phyloP scores from a whole-genome alignment of 305 asterid species.

The Fraxinus floribunda region DNA sequence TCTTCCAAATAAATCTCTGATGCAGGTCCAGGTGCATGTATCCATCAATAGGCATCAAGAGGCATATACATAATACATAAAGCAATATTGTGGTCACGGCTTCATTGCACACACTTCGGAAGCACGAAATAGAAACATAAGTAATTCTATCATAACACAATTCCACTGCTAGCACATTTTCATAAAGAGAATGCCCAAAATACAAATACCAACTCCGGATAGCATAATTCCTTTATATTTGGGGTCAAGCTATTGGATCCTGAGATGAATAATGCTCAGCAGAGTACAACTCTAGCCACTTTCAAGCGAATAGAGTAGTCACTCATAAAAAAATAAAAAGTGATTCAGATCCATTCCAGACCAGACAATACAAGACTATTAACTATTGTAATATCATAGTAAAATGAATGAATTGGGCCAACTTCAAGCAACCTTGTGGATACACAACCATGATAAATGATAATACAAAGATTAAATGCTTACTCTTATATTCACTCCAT shows the following conservation, averaged over 20 bases:
- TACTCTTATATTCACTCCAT: constrained; percentile 92
- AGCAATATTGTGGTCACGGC: neutral
- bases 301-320: neutral
- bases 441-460: constrained; percentile 3
- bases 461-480: constrained; percentile 24
- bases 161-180: neutral
- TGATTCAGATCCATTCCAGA: neutral
- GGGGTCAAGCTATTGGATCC: neutral
- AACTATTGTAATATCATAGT: neutral
- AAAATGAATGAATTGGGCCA: neutral
- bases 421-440: constrained; percentile 11
- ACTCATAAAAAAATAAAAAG: neutral
- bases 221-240: constrained; percentile 3
- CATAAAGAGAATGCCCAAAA: neutral
- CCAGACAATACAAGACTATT: neutral
- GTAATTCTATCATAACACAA: neutral
- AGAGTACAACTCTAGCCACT: neutral
- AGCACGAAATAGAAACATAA: neutral
- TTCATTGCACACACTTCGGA: neutral
- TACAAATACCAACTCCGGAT: constrained; percentile 2
- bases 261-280: neutral
- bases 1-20: neutral
- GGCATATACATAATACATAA: neutral
- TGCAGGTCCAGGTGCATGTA: neutral
- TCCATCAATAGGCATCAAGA: neutral